Conservation (phyloP, 2,329 filamentous ascomycete species). For the Diaporthe citriasiana region DNA sequence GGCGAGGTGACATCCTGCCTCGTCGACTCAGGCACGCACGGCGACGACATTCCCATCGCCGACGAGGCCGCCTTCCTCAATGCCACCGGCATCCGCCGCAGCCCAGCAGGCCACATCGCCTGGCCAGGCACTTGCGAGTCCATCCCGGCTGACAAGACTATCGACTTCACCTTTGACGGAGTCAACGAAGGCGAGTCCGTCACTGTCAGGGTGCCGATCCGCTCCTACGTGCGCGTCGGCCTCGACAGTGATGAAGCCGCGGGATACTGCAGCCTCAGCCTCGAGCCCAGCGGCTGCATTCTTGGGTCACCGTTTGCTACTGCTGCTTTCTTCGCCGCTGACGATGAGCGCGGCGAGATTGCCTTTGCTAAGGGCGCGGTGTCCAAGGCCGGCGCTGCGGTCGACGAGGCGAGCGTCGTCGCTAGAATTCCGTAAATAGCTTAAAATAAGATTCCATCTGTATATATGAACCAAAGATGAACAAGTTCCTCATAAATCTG, state of each 20-base stretch:
- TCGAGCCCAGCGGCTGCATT: constrained; percentile 48
- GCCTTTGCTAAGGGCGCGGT: constrained; percentile 53
- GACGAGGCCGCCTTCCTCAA: constrained; percentile 44
- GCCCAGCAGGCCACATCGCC: constrained; percentile 43
- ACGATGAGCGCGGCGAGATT: constrained; percentile 50
- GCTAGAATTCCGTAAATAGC: constrained; percentile 29
- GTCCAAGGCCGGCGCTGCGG: constrained; percentile 44
- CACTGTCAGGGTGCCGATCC: constrained; percentile 50
- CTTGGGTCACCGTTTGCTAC: constrained; percentile 52
- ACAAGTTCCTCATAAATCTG: not conserved
- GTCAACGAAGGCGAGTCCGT: constrained; percentile 44
- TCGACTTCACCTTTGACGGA: constrained; percentile 49
- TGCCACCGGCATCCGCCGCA: constrained; percentile 43
- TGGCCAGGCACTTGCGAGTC: constrained; percentile 50
- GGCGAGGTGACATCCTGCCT: constrained; percentile 45
- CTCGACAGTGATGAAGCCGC: constrained; percentile 37
- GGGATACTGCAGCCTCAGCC: constrained; percentile 48
- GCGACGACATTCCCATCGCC: constrained; percentile 46
- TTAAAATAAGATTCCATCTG: not conserved
- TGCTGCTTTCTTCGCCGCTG: constrained; percentile 51
- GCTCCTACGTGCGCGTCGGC: constrained; percentile 49
- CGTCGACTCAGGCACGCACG: constrained; percentile 51
- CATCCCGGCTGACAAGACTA: constrained; percentile 48
- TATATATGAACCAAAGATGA: not conserved
- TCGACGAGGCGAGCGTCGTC: constrained; percentile 29